A percentile compares a stretch with the other conserved stretches of the same genome.
phyloP scores from a whole-genome alignment of 2,329 filamentous ascomycete species.

The Grosmannia penicillata region DNA sequence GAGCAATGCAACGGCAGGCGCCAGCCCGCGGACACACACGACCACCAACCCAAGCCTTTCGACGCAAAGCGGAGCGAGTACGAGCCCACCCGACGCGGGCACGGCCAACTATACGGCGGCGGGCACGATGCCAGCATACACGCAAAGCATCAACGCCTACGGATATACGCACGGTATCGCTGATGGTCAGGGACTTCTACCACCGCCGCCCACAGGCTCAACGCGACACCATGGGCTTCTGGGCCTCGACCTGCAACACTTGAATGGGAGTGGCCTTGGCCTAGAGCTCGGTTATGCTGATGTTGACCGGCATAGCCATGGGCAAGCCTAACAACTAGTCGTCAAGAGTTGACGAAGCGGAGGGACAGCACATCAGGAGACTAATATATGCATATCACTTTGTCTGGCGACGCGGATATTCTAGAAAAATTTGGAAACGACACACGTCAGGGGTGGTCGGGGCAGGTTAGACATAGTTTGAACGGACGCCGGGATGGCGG shows the following conservation, averaged over 20 bases:
- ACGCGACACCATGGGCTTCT: slow-evolving; percentile 2
- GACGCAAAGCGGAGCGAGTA: slow-evolving; percentile 6
- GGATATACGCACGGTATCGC: slow-evolving; percentile 5
- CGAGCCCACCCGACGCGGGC: slow-evolving; percentile 6
- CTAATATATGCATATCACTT: too few species aligned
- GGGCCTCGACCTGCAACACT: slow-evolving; percentile 4
- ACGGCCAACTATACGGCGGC: slow-evolving; percentile 8
- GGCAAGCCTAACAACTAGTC: slow-evolving; percentile 3
- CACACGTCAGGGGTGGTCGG: too few species aligned
- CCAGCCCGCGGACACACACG: slow-evolving; percentile 9
- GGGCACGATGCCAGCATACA: slow-evolving; percentile 3
- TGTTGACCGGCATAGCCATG: slow-evolving; percentile 4
- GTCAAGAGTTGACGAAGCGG: too few species aligned
- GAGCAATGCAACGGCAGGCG: slow-evolving; percentile 5
- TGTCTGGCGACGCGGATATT: too few species aligned
- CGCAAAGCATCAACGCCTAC: slow-evolving; percentile 7
- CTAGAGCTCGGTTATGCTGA: slow-evolving; percentile 6
- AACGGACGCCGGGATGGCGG: too few species aligned
- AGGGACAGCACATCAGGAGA: too few species aligned
- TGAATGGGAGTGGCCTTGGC: slow-evolving; percentile 5
- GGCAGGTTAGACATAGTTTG: too few species aligned
- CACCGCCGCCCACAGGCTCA: neutral
- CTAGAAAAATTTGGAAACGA: too few species aligned
- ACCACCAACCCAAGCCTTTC: slow-evolving; percentile 8
- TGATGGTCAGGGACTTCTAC: slow-evolving; percentile 4